phyloP scores from a whole-genome alignment of 2,329 filamentous ascomycete species.

The Aspergillus proliferans region DNA sequence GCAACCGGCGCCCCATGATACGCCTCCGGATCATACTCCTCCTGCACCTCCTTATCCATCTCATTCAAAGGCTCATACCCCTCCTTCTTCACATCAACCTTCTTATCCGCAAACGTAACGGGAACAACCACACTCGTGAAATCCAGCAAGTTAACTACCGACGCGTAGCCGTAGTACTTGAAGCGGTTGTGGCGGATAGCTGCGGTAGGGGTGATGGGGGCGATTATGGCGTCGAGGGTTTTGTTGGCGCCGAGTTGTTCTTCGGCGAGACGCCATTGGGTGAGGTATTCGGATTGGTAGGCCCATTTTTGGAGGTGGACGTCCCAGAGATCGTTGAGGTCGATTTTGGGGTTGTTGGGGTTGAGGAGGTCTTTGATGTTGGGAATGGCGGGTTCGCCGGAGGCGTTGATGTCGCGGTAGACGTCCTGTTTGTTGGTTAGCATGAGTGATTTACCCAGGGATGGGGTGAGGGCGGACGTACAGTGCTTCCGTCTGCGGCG shows the following conservation, averaged over 20 bases:
- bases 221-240: slow-evolving; percentile 35
- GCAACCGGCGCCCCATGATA: slow-evolving; percentile 41
- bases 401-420: slow-evolving; percentile 17
- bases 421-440: slow-evolving; percentile 19
- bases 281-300: slow-evolving; percentile 30
- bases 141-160: slow-evolving; percentile 35
- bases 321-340: slow-evolving; percentile 15
- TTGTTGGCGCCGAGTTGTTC: slow-evolving; percentile 7
- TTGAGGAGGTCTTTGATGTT: slow-evolving; percentile 25
- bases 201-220: slow-evolving; percentile 33
- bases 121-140: slow-evolving; percentile 41
- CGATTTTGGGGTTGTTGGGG: slow-evolving; percentile 9
- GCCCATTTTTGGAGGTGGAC: slow-evolving; percentile 29
- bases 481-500: slow-evolving; percentile 24
- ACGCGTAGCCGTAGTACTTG: slow-evolving; percentile 35
- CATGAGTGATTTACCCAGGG: background rate
- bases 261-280: slow-evolving; percentile 18
- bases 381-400: slow-evolving; percentile 35
- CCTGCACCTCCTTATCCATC: slow-evolving; percentile 37
- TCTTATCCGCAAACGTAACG: slow-evolving; percentile 16
- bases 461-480: slow-evolving; percentile 7
- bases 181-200: slow-evolving; percentile 33
- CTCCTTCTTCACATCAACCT: background rate
- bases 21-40: slow-evolving; percentile 41
- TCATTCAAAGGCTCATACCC: slow-evolving; percentile 24